Percentiles rank a stretch among this genome's conserved stretches.
phyloP scores from a whole-genome alignment of 2,329 filamentous ascomycete species.

The Colletotrichum brevisporum region DNA sequence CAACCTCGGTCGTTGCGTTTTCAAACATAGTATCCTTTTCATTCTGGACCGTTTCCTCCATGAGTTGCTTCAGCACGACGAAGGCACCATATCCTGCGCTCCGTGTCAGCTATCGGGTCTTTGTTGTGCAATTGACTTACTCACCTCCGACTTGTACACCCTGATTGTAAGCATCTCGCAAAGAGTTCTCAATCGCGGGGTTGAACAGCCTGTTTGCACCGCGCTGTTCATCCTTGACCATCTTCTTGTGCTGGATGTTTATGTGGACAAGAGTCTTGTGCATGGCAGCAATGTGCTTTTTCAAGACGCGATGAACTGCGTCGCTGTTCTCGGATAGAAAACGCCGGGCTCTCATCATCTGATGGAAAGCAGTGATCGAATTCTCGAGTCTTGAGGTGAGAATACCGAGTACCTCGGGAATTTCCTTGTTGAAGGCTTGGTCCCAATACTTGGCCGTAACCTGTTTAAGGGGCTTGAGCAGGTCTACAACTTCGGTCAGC shows the following conservation, averaged over 20 bases:
- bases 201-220: constrained; percentile 41
- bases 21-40: constrained; percentile 42
- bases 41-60: constrained; percentile 41
- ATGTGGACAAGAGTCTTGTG: constrained; percentile 2
- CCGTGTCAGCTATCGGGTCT: too few relatives aligned
- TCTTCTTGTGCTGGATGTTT: neutral
- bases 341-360: constrained; percentile 2
- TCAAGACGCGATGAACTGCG: neutral
- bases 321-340: constrained; percentile 24
- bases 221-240: constrained; percentile 36
- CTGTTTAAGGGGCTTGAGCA: constrained; percentile 44
- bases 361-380: constrained; percentile 16
- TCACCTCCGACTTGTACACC: constrained; percentile 12
- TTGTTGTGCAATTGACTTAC: neutral
- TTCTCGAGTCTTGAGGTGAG: neutral
- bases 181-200: neutral
- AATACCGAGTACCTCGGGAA: constrained; percentile 31
- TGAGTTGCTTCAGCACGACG: constrained; percentile 43
- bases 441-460: constrained; percentile 44
- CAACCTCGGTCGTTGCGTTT: constrained; percentile 28
- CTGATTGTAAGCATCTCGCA: neutral
- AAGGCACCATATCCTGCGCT: constrained; percentile 41
- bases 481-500: constrained; percentile 41
- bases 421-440: constrained; percentile 43
- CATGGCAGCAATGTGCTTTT: constrained; percentile 1